phyloP scores from a whole-genome alignment of 495 filamentous ascomycete species.

The Melanomma pulvis-pyrius region DNA sequence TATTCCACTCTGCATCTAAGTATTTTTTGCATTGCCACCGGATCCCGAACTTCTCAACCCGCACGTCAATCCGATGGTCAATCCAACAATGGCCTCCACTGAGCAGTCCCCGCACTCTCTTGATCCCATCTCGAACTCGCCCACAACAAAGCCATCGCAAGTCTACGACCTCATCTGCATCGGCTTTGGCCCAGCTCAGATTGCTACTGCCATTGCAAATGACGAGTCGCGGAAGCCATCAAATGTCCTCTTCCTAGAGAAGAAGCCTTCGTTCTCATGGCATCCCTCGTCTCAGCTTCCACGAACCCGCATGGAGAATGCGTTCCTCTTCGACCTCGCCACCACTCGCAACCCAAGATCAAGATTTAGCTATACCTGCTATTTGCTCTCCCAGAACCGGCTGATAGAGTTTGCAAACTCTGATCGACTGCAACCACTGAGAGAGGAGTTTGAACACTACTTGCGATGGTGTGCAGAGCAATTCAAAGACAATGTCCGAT shows the following conservation, averaged over 20 bases:
- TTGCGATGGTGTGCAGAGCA: constrained; percentile 30
- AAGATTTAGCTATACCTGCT: constrained; percentile 30
- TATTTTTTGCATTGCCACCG: background rate
- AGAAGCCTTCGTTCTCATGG: constrained; percentile 28
- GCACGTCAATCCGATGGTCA: background rate
- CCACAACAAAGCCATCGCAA: background rate
- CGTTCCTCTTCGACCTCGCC: constrained; percentile 31
- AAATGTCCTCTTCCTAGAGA: constrained; percentile 29
- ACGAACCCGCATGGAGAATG: constrained; percentile 21
- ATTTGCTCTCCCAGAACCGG: constrained; percentile 15
- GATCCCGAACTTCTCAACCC: background rate
- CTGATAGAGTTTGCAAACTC: constrained; percentile 36
- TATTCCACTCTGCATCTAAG: background rate
- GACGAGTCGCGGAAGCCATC: constrained; percentile 11
- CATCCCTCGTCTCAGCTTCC: constrained; percentile 12
- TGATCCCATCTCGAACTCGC: background rate
- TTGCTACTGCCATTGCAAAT: constrained; percentile 35
- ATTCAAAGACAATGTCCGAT: constrained; percentile 28
- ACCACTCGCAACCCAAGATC: constrained; percentile 31
- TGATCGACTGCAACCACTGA: constrained; percentile 21
- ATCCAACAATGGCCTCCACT: constrained; percentile 10
- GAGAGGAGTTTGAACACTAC: constrained; percentile 26
- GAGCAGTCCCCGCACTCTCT: constrained; percentile 1
- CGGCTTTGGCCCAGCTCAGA: constrained; percentile 33
- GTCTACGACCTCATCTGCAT: constrained; percentile 29